Evolutionary conservation across 441 rosid species (phyloP), one percentile per base, ranked within the genome.

Genomic region (Syzygium malaccense): DNA sequence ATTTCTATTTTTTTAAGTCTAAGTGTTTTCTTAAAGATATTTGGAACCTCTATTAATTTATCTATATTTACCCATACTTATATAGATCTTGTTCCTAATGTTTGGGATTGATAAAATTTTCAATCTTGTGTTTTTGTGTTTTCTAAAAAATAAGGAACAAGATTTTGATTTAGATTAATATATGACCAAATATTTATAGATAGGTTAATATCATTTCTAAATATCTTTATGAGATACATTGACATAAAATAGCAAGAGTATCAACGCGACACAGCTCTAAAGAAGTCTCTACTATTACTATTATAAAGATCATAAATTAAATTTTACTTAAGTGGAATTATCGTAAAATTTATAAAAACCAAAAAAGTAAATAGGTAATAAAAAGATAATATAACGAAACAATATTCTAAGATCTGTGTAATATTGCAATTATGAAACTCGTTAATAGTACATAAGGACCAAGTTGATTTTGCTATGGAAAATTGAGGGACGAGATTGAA

Each of bases 371-470:
- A 45, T 45, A 45, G 9, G 0, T 8, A 66, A 32, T 66, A 5
- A 14, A 66, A 66, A 32, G 45, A 66, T n/a, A 15, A 12, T 18
- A 18, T 54, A 55, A 55, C 3, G 7, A 55, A 55, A 55, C 7
- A 0, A 55, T 55, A 55, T 19, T 14, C 14, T 66, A 66, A 32
- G 30, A 64, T 2, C 3, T 32, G 3, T 7, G 32, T 15, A 32
- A 32, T 32, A 5, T 30, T 66, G 41, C 8, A 66, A 66, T 66
- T 66, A 66, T 17, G 45, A 14, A 66, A 66, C 41, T 17, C 32
- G 6, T 66, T 30, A 66, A 62, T 14, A 62, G 0, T 26, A 28
- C 8, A 19, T 0, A n/a, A 64, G 32, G 18, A 30, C 0, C 2
- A 1, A 64, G 18, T 64, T 64, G 12, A 30, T 17, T 8, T 64